A percentile compares a stretch with the other conserved stretches of the same genome.
phyloP scores from a whole-genome alignment of 768 basidiomycete species.

The Boletus eberwhitei region DNA sequence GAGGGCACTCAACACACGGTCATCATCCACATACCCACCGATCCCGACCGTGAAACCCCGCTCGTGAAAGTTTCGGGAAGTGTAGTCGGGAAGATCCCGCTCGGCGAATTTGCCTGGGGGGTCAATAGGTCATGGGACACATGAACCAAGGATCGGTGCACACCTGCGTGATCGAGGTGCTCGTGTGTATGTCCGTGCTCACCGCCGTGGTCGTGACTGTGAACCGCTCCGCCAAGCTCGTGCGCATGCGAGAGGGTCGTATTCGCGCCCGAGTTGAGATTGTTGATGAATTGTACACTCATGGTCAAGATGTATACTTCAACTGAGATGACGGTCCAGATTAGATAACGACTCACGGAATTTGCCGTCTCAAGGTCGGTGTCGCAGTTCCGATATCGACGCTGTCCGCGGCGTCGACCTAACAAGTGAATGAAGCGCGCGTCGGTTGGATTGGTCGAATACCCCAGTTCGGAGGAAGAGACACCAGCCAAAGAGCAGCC shows the following conservation, averaged over 20 bases:
- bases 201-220: constrained; percentile 54
- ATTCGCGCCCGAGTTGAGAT: constrained; percentile 40
- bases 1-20: background rate
- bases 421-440: constrained; percentile 22
- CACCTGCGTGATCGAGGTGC: constrained; percentile 85
- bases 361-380: constrained; percentile 14
- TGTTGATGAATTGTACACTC: constrained; percentile 79
- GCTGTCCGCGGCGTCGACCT: background rate
- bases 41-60: constrained; percentile 98
- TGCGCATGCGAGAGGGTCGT: constrained; percentile 49
- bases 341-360: constrained; percentile 6
- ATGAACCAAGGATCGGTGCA: constrained; percentile 9
- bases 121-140: background rate
- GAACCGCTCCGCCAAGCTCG: constrained; percentile 36
- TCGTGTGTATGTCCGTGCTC: constrained; percentile 98
- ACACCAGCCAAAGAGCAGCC: constrained; percentile 3
- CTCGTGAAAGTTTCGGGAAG: constrained; percentile 80
- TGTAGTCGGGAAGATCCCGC: constrained; percentile 88
- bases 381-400: background rate
- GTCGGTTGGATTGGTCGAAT: constrained; percentile 40
- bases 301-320: constrained; percentile 27
- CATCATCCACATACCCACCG: constrained; percentile 66
- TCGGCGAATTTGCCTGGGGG: constrained; percentile 82
- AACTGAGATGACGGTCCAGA: background rate
- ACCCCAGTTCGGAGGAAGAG: constrained; percentile 49